Evolutionary conservation across 257 asterid genomes (phyloP).

Genomic region (Fraxinus quadrangulata): DNA sequence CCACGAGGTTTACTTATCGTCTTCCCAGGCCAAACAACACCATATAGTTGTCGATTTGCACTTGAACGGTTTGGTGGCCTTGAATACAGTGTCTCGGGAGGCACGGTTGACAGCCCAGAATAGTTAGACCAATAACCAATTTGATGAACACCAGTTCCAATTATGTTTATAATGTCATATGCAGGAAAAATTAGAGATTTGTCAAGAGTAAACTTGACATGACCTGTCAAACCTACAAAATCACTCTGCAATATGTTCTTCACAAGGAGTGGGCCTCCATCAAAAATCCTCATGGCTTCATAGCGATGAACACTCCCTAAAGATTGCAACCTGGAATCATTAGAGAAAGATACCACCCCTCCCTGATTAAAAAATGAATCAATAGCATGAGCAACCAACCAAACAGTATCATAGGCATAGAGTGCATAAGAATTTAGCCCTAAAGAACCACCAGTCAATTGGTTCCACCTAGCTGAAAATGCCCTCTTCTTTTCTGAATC

Average conservation of each 20-base stretch:
- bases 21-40: conserved; percentile 95
- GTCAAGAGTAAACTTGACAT: conserved; percentile 58
- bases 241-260: conserved; percentile 54
- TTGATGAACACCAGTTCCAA: conserved; percentile 76
- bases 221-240: conserved; percentile 78
- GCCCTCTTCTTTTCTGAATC: conserved; percentile 54
- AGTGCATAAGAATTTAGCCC: conserved; percentile 75
- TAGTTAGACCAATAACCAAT: conserved; percentile 88
- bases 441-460: conserved; percentile 49
- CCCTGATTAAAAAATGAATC: conserved; percentile 68
- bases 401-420: conserved; percentile 80
- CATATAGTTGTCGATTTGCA: conserved; percentile 43
- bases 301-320: conserved; percentile 55
- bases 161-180: conserved; percentile 70
- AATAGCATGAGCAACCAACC: conserved; percentile 84
- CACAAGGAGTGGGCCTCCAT: conserved; percentile 76
- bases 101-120: conserved; percentile 64
- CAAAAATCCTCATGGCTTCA: conserved; percentile 64
- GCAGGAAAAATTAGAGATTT: conserved; percentile 63
- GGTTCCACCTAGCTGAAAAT: conserved; percentile 57
- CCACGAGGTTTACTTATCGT: conserved; percentile 75
- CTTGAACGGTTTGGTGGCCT: conserved; percentile 56
- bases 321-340: conserved; percentile 49
- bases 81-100: conserved; percentile 62
- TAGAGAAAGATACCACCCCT: conserved; percentile 69